Evolutionary conservation across 495 filamentous ascomycete species (phyloP), one percentile per base, ranked within the genome.

Genomic region (Thozetella sp.): DNA sequence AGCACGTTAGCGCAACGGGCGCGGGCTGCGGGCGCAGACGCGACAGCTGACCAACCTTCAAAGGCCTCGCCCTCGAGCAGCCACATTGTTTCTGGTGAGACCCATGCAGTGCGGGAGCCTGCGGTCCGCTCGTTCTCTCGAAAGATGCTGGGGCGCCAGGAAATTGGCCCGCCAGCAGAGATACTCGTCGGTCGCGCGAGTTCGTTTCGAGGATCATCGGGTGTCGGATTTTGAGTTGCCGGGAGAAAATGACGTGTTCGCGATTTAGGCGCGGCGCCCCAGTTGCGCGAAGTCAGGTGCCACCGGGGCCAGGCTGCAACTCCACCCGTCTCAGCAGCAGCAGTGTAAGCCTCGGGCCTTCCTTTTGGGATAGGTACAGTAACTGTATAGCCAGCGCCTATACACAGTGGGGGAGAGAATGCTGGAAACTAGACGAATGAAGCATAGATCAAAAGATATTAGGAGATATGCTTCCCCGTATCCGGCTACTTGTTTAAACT

Each of bases 61-160:
- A 84, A 76, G 30, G 77, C 71, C 51, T 85, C 82, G 52, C 79
- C 81, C 64, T 85, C 83, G 11, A 88, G 71, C 40, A 87, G 65
- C 86, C 86, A 88, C 86, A 88, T 88, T 56, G 48, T 60, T 48
- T 3, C 55, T 19, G 17, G 25, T 26, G 6, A 13, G 19, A 2
- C 2, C 9, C 17, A 40, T 23, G 22, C n/a, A 25, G 9, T 9
- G 30, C 23, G 13, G 24, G 34, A 19, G 46, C n/a, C 55, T 2
- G 22, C 22, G 3, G 53, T 27, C 23, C 23, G 23, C 2, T 22
- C n/a, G 3, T n/a, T n/a, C n/a, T 37, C 3, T 1, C 2, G 20
- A n/a, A 1, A 24, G 22, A 40, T 37, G 25, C 6, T 46, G 34
- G 24, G 46, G 30, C 12, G 13, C 6, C 9, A 19, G 22, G 2